Percentiles rank a stretch among this genome's conserved stretches.
Evolutionary conservation across 2,329 filamentous ascomycete genomes (phyloP).

Genomic region (Phoma sp.): DNA sequence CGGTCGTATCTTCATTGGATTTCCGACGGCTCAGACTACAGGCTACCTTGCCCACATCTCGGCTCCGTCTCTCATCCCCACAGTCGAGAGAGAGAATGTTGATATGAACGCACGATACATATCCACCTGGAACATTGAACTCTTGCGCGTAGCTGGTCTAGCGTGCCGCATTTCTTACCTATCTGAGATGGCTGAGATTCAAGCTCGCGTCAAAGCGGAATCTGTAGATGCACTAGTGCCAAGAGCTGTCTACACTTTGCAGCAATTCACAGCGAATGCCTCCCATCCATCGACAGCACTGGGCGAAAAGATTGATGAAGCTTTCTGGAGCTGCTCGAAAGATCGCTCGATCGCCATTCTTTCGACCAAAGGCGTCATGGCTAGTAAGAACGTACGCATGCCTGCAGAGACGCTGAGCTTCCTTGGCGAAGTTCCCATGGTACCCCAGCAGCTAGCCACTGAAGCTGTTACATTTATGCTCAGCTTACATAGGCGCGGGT

Average conservation of each 20-base stretch:
- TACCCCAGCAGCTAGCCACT: conserved; percentile 77
- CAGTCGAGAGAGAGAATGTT: conserved; percentile 94
- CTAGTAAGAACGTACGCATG: conserved; percentile 82
- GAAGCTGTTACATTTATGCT: conserved; percentile 74
- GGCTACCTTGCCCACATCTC: conserved; percentile 93
- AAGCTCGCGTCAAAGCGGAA: conserved; percentile 65
- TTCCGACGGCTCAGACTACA: conserved; percentile 96
- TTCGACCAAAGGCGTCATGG: conserved; percentile 84
- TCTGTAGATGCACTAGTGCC: conserved; percentile 71
- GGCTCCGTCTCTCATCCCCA: conserved; percentile 94
- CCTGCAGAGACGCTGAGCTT: conserved; percentile 75
- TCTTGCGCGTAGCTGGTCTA: conserved; percentile 89
- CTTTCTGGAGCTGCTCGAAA: conserved; percentile 92
- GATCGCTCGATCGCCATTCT: conserved; percentile 80
- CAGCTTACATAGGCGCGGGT: conserved; percentile 80
- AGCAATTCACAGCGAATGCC: conserved; percentile 86
- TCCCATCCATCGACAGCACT: conserved; percentile 88
- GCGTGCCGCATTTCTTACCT: conserved; percentile 86
- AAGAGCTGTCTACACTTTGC: conserved; percentile 80
- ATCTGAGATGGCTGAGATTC: conserved; percentile 72
- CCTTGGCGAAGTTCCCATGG: conserved; percentile 84
- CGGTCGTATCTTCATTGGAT: conserved; percentile 94
- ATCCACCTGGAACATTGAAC: conserved; percentile 92
- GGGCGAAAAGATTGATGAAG: conserved; percentile 87
- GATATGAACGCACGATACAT: conserved; percentile 96